Evolutionary conservation across 2,329 filamentous ascomycete species (phyloP).

Genomic region (Fusarium poae): DNA sequence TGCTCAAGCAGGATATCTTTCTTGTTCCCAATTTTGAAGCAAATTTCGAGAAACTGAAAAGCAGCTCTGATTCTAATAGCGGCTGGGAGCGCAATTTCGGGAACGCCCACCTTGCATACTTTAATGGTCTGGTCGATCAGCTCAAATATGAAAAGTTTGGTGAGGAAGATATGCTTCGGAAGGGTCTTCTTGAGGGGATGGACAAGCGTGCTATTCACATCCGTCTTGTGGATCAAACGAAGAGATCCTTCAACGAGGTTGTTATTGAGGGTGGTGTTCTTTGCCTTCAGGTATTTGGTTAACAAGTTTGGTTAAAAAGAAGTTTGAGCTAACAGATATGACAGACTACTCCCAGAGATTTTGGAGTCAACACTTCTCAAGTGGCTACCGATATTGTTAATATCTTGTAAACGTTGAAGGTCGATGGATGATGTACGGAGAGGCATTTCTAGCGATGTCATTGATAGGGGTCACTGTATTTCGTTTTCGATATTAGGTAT

Average conservation of each 20-base stretch:
- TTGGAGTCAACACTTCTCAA: constrained; percentile 55
- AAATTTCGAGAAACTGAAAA: constrained; percentile 57
- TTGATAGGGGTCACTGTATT: background rate
- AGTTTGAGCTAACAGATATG: constrained; percentile 12
- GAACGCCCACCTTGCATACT: constrained; percentile 57
- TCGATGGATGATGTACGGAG: background rate
- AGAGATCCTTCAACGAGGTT: constrained; percentile 60
- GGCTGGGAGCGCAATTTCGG: constrained; percentile 63
- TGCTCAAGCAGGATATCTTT: constrained; percentile 58
- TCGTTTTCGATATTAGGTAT: background rate
- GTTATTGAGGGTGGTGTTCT: constrained; percentile 63
- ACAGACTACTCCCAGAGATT: constrained; percentile 54
- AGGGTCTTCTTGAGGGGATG: constrained; percentile 63
- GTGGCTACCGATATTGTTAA: constrained; percentile 54
- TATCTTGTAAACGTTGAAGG: constrained; percentile 47
- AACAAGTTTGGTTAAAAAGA: background rate
- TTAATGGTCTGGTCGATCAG: constrained; percentile 57
- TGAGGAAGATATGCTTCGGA: constrained; percentile 63
- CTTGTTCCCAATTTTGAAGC: constrained; percentile 63
- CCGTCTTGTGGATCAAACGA: constrained; percentile 60
- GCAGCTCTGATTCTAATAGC: constrained; percentile 40
- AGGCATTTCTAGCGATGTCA: background rate
- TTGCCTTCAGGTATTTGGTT: constrained; percentile 60
- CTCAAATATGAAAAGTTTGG: constrained; percentile 61
- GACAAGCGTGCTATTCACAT: constrained; percentile 59